phyloP scores from a whole-genome alignment of 768 basidiomycete species.

The Russula vinacea region DNA sequence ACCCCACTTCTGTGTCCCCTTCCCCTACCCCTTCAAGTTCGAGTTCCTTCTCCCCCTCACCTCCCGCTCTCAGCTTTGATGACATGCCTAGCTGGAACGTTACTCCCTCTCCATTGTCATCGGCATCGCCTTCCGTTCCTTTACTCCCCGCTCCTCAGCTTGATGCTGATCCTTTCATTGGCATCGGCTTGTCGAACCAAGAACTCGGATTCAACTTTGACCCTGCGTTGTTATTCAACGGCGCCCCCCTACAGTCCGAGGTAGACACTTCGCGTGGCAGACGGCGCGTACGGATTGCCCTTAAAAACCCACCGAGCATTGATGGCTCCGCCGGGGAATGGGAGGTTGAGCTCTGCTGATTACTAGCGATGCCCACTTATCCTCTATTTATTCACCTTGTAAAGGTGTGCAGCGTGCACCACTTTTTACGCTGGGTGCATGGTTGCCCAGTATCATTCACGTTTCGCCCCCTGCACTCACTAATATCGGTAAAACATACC shows the following conservation, averaged over 20 bases:
- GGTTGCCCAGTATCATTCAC: conserved; percentile 13
- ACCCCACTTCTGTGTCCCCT: conserved; percentile 41
- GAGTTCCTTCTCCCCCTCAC: conserved; percentile 39
- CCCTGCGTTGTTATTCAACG: conserved; percentile 37
- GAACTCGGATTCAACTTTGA: conserved; percentile 40
- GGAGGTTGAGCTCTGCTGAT: conserved; percentile 69
- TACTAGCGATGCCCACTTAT: conserved; percentile 16
- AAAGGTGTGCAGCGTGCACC: conserved; percentile 21
- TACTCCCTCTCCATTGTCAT: conserved; percentile 29
- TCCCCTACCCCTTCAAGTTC: conserved; percentile 42
- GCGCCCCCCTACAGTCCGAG: conserved; percentile 39
- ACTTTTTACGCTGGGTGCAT: conserved; percentile 11
- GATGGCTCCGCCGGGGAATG: conserved; percentile 73
- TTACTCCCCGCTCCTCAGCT: conserved; percentile 40
- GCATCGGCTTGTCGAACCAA: conserved; percentile 43
- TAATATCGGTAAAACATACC: conserved; percentile 26
- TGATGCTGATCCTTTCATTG: conserved; percentile 56
- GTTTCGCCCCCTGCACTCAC: conserved; percentile 21
- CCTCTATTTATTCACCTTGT: conserved; percentile 19
- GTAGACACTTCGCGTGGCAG: conserved; percentile 38
- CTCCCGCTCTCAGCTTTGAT: conserved; percentile 28
- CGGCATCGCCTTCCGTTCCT: conserved; percentile 33
- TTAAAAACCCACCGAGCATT: conserved; percentile 59
- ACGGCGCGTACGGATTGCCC: conserved; percentile 61
- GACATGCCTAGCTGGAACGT: conserved; percentile 29